Conservation (phyloP, 305 asterid species). For the Fraxinus greggii region DNA sequence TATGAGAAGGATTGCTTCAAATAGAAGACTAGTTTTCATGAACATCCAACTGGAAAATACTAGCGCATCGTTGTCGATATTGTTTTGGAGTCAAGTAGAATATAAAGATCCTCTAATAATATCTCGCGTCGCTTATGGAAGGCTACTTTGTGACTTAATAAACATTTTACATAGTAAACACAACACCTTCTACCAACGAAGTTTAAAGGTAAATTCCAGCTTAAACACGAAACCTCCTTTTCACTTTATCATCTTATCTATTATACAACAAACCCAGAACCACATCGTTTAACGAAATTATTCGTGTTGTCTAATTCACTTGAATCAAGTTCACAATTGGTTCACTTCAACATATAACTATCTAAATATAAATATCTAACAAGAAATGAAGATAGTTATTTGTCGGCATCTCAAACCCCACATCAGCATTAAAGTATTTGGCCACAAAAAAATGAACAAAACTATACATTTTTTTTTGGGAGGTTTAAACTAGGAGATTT, state of each 20-base stretch:
- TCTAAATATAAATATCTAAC: not conserved
- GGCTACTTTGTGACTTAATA: not conserved
- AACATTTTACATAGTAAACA: not conserved
- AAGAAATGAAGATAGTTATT: not conserved
- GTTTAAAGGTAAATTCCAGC: not conserved
- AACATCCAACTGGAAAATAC: not conserved
- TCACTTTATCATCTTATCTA: not conserved
- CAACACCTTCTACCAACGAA: not conserved
- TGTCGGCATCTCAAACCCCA: not conserved
- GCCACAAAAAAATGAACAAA: not conserved
- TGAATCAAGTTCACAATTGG: not conserved
- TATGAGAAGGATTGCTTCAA: not conserved
- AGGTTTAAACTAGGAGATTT: not conserved
- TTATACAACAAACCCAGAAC: not conserved
- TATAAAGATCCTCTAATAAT: not conserved
- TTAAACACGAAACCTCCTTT: not conserved
- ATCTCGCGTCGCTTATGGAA: not conserved
- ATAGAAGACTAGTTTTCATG: not conserved
- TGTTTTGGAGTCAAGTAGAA: not conserved
- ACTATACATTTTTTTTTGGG: not conserved
- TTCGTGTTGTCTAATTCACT: not conserved
- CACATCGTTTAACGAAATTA: not conserved
- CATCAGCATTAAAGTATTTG: not conserved
- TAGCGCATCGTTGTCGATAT: not conserved
- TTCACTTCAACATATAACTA: not conserved